Base-by-base conservation (phyloP, 2,329 filamentous ascomycete genomes). In the Talaromyces sp. region DNA sequence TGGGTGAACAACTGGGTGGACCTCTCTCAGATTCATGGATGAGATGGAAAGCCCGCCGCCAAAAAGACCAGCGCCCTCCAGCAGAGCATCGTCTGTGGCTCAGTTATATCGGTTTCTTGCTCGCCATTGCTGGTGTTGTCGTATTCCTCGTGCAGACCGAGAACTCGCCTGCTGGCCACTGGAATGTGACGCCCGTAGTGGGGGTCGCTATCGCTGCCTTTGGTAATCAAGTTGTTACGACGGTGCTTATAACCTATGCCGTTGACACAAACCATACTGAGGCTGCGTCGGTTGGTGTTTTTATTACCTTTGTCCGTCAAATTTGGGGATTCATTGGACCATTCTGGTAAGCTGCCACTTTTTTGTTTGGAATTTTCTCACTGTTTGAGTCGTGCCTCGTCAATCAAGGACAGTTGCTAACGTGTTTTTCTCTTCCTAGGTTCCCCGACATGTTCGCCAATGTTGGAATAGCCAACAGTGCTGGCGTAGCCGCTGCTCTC, bases 201-300 rank as follows among this genome's bases (percentile, higher is more conserved):
- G 83, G 83, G 5, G 77, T 76, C 5, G 83, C 75, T 2, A 78
- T 82, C 63, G 75, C 74, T 0, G 78, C 77, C 0, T 79, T 77
- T 7, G 84, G 84, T 0, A 85, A 85, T 61, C 84, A 86, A 70
- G 79, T 87, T 31, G 77, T 86, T 6, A 85, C 84, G 1, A 86
- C 84, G 0, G 79, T 85, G 0, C 65, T 84, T 53, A 81, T 84
- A 31, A 86, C 84, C 0, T 86, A 59, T 17, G 50, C 57, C 15
- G 57, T 59, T 25, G 57, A 59, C 7, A 54, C 40, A 5, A 54
- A 59, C 21, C 21, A 36, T 31, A 48, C 28, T 1, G 52, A 55
- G 83, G 40, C 73, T 82, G 31, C 68, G 59, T 3, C 57, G 10
- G 52, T 59, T 13, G 57, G 57, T 8, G 57, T 59, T 28, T 46